Conservation (phyloP, 2,329 filamentous ascomycete species). For the Neofusicoccum parvum region DNA sequence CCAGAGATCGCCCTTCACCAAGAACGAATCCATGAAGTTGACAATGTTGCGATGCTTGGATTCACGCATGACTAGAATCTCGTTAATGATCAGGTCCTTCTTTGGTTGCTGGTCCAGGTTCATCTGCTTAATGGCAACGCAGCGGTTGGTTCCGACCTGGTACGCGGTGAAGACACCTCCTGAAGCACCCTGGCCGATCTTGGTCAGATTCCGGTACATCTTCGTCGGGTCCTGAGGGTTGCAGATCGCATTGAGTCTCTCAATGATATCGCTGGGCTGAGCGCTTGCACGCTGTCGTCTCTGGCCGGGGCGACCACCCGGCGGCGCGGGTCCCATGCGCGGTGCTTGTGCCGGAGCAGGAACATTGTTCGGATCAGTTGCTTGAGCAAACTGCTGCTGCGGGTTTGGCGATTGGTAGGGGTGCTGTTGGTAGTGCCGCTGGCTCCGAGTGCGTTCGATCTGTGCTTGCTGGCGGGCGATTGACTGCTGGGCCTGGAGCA, state of each 20-base stretch:
- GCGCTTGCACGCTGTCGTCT: conserved; percentile 69
- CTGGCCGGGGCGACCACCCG: conserved; percentile 65
- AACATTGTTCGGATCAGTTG: conserved; percentile 46
- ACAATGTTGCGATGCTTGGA: conserved; percentile 98
- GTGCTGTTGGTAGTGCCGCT: conserved; percentile 35
- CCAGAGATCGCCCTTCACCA: conserved; percentile 89
- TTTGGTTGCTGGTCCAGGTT: conserved; percentile 97
- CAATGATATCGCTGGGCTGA: conserved; percentile 77
- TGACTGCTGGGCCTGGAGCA: conserved; percentile 77
- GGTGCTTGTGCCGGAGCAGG: conserved; percentile 48
- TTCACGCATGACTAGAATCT: conserved; percentile 98
- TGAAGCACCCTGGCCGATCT: conserved; percentile 96
- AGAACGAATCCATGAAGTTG: conserved; percentile 97
- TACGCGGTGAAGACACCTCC: conserved; percentile 94
- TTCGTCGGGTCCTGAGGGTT: conserved; percentile 85
- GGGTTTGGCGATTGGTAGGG: conserved; percentile 46
- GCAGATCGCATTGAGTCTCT: conserved; percentile 84
- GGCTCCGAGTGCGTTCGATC: conserved; percentile 75
- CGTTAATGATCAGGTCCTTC: conserved; percentile 98
- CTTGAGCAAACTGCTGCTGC: conserved; percentile 51
- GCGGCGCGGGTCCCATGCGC: conserved; percentile 57
- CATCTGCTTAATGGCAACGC: conserved; percentile 99
- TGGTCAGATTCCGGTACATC: conserved; percentile 83
- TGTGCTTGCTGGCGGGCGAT: conserved; percentile 60
- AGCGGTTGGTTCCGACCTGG: conserved; percentile 77